Base-by-base conservation (phyloP, 345 rosid genomes). In the Chamaenerion angustifolium region DNA sequence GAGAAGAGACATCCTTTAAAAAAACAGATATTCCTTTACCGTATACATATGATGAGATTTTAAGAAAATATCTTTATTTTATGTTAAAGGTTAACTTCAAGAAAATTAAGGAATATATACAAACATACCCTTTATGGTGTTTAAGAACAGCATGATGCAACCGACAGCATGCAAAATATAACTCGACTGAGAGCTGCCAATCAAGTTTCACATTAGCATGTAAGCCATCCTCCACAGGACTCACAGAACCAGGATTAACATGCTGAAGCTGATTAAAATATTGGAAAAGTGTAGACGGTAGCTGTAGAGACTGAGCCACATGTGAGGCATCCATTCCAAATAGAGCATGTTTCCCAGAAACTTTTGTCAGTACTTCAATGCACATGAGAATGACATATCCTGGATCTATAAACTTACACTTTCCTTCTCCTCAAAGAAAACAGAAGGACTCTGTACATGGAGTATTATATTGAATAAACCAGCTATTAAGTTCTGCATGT, bases 371-470 rank as follows among this genome's bases (percentile, higher is more conserved):
- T 23, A 87, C 85, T 77, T 82, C 88, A 61, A 82, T 75, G 69
- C 88, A 82, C 95, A 84, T 84, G 56, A 87, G 90, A 67, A 85
- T 71, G 56, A 80, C 84, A 12, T 88, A 74, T 65, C 96, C 96
- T 35, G 86, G 70, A 79, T 88, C 94, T 16, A 94, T 88, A 61
- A 60, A 60, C 42, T 56, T 60, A 50, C 64, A 52, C 61, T 46
- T 12, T 56, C 59, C 44, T 51, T 45, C 52, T 66, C 47, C 54
- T 64, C 40, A 45, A 21, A 65, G 76, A 80, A 93, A 48, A 82
- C 67, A 42, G 15, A 56, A 48, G 95, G 94, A 71, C 83, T 71
- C 73, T 76, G 85, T 70, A 88, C 60, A 68, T 93, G 99, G 55
- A 81, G 67, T 61, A 88, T 59, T 37, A 88, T 70, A 71, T 75